A percentile compares a stretch with the other conserved stretches of the same genome.
These are phyloP conservation scores for Punica granatum DNA, from an alignment of 345 rosid genomes.

Conservation along the genomic window DNA sequence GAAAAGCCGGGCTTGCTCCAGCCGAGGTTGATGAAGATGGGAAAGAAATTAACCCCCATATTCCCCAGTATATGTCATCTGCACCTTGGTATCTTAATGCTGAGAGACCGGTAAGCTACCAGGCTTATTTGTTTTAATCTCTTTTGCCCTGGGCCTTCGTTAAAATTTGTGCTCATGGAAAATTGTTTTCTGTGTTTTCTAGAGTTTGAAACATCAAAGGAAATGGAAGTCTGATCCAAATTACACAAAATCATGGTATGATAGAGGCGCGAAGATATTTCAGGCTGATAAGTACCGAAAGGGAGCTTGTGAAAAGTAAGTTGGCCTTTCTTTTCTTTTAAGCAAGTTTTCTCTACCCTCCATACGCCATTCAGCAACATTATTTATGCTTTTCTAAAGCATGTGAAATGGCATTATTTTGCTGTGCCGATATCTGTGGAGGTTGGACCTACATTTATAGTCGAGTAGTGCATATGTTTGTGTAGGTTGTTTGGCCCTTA, in stretches of 20 bases:
- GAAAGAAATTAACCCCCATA: conserved; percentile 55
- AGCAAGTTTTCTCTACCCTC: background rate
- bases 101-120: conserved; percentile 51
- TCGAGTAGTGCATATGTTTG: background rate
- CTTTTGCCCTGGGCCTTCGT: background rate
- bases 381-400: background rate
- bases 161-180: background rate
- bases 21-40: conserved; percentile 71
- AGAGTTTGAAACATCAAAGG: conserved; percentile 85
- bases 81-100: conserved; percentile 58
- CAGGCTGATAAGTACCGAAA: conserved; percentile 71
- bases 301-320: conserved; percentile 74
- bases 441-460: background rate
- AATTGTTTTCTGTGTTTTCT: background rate
- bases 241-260: conserved; percentile 71
- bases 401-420: background rate
- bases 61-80: conserved; percentile 67
- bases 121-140: background rate
- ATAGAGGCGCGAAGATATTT: conserved; percentile 54
- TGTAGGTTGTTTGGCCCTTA: too few species aligned
- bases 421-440: background rate
- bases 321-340: background rate
- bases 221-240: conserved; percentile 79
- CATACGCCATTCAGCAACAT: background rate
- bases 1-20: conserved; percentile 69